Conservation (phyloP, 305 asterid species). For the Fraxinus paxiana region DNA sequence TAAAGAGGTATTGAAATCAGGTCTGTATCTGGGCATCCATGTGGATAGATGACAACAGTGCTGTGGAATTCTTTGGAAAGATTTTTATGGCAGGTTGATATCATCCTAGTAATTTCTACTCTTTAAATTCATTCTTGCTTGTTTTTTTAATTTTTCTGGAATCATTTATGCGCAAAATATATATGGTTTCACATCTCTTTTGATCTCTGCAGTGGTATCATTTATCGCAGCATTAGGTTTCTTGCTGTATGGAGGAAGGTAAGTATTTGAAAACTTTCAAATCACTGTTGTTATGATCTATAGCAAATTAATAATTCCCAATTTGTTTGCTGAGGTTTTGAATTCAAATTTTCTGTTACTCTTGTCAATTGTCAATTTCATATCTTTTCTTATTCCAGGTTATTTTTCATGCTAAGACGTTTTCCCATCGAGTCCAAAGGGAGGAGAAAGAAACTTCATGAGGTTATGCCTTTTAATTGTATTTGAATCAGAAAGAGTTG, state of each 20-base stretch:
- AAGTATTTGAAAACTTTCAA: conserved; percentile 17
- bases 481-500: conserved; percentile 1
- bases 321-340: background rate
- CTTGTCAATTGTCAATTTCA: conserved; percentile 6
- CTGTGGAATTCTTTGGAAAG: conserved; percentile 69
- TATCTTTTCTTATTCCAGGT: conserved; percentile 44
- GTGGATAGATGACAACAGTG: conserved; percentile 68
- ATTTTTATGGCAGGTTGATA: conserved; percentile 81
- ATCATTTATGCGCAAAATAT: conserved; percentile 11
- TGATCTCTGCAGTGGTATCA: conserved; percentile 69
- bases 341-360: conserved; percentile 6
- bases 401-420: conserved; percentile 82
- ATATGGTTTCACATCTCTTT: conserved; percentile 30
- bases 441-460: conserved; percentile 87
- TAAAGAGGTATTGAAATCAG: conserved; percentile 39
- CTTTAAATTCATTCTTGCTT: conserved; percentile 11
- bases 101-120: conserved; percentile 13
- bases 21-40: conserved; percentile 77
- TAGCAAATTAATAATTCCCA: conserved; percentile 14
- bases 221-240: conserved; percentile 84
- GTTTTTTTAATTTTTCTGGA: conserved; percentile 12
- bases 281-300: conserved; percentile 18
- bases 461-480: conserved; percentile 45
- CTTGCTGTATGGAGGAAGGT: conserved; percentile 97
- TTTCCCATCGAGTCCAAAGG: conserved; percentile 96